Base-by-base conservation (phyloP, 2,329 filamentous ascomycete species). In the Dactylonectria macrodidyma region DNA sequence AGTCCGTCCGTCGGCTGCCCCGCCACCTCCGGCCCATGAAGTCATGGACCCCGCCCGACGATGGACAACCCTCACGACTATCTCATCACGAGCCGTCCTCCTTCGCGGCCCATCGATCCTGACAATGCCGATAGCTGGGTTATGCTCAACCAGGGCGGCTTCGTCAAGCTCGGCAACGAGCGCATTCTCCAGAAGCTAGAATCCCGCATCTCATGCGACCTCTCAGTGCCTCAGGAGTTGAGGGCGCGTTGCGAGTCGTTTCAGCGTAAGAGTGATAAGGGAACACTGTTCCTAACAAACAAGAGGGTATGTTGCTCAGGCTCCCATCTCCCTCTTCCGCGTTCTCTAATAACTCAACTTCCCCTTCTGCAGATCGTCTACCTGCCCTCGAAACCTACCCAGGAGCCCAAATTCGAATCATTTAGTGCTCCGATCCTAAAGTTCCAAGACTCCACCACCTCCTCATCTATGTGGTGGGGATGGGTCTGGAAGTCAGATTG, bases 361-460 rank as follows among this genome's bases (percentile, higher is more conserved):
- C 34, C 61, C 47, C 36, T 10, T 33, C 26, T 10, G 38, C 61
- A 97, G 93, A 87, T 98, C 73, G 91, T 98, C 72, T 98, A 97
- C 80, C 89, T 98, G 16, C 95, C 95, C 19, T 85, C 90, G 60
- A 88, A 90, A 65, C 87, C 91, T 5, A 93, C 91, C 19, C 84
- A 87, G 61, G 82, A 89, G 59, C 81, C 81, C 57, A 82, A 79
- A 58, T 89, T 98, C 78, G 91, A 95, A 79, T 97, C 95, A 57
- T 98, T 98, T 82, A 94, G 94, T 48, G 91, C 92, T 0, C 95
- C 95, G 47, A 92, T 98, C 68, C 88, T 97, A 71, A 95, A 95
- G 78, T 89, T 97, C 51, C 90, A 93, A 81, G 95, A 98, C 81
- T 93, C 93, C 7, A 93, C 93, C 77, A 93, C 97, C 68, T 81